A percentile compares a stretch with the other conserved stretches of the same genome.
Evolutionary conservation across 257 asterid genomes (phyloP).

Genomic region (Nyctanthes arbortristis): DNA sequence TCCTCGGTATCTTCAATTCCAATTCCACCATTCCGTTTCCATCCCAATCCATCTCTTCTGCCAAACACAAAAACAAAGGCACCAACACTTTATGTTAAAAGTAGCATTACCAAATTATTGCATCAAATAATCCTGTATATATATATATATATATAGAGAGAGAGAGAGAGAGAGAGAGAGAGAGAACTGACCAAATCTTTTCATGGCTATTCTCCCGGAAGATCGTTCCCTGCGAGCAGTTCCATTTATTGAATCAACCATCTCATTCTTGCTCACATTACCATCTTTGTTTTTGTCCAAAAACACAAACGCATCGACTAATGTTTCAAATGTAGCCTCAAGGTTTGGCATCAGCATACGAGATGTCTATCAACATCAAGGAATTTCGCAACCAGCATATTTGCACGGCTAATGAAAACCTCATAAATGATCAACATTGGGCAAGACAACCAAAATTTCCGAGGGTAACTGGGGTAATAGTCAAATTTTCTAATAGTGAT

Average conservation of each 20-base stretch:
- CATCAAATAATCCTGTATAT: too few relatives aligned
- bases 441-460: too few relatives aligned
- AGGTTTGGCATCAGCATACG: slow-evolving; percentile 64
- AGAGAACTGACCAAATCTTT: slow-evolving; percentile 70
- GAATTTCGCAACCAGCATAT: slow-evolving; percentile 18
- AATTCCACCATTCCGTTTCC: slow-evolving; percentile 86
- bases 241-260: slow-evolving; percentile 76
- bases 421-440: too few relatives aligned
- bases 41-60: slow-evolving; percentile 99
- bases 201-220: slow-evolving; percentile 82
- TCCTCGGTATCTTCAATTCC: slow-evolving; percentile 77
- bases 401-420: too few relatives aligned
- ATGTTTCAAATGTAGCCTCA: slow-evolving; percentile 73
- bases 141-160: too few relatives aligned
- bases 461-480: too few relatives aligned
- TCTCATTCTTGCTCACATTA: slow-evolving; percentile 71
- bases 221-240: slow-evolving; percentile 71
- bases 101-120: too few relatives aligned
- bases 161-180: too few relatives aligned
- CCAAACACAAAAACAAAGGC: slow-evolving; percentile 28
- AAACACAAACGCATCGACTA: slow-evolving; percentile 80
- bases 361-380: slow-evolving; percentile 57
- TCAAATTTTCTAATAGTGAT: too few relatives aligned
- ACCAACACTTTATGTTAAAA: not conserved
- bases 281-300: slow-evolving; percentile 90